A percentile compares a stretch with the other conserved stretches of the same genome.
These are phyloP conservation scores for Tulasnella calospora DNA, from an alignment of 768 basidiomycete genomes.

Conservation along the genomic window DNA sequence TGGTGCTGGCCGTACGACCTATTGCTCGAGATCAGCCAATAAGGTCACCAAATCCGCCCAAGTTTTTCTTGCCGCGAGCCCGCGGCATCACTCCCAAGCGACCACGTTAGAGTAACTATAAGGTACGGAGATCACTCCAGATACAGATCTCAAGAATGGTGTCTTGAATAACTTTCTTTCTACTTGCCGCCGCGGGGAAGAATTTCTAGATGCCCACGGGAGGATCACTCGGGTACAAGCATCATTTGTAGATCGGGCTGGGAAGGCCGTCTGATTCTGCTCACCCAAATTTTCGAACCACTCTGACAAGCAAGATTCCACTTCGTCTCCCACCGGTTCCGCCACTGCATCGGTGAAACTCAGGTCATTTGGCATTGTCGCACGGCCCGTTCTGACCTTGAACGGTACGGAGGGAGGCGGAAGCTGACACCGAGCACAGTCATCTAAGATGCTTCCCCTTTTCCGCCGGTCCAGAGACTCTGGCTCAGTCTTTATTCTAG, in stretches of 20 bases:
- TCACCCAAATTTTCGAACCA: neutral
- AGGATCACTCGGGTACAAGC: neutral
- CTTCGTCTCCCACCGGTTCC: neutral
- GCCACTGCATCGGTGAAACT: neutral
- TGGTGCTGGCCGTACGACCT: no score
- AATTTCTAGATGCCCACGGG: neutral
- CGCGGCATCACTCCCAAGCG: no score
- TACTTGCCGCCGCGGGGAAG: neutral
- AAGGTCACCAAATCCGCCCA: neutral
- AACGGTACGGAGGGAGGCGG: neutral
- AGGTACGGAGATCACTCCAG: neutral
- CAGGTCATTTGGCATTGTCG: neutral
- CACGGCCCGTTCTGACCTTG: neutral
- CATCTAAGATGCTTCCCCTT: neutral
- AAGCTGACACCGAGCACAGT: neutral
- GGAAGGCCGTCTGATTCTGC: neutral
- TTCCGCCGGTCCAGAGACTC: neutral
- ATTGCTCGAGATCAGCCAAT: neutral
- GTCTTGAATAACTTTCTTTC: neutral
- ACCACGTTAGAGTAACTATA: no score
- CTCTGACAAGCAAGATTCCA: neutral
- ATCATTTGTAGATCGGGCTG: neutral
- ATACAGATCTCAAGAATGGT: neutral
- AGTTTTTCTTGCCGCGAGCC: no score
- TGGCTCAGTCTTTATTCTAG: neutral